A percentile compares a stretch with the other conserved stretches of the same genome.
phyloP scores from a whole-genome alignment of 345 rosid species.

The Citrus maxima region DNA sequence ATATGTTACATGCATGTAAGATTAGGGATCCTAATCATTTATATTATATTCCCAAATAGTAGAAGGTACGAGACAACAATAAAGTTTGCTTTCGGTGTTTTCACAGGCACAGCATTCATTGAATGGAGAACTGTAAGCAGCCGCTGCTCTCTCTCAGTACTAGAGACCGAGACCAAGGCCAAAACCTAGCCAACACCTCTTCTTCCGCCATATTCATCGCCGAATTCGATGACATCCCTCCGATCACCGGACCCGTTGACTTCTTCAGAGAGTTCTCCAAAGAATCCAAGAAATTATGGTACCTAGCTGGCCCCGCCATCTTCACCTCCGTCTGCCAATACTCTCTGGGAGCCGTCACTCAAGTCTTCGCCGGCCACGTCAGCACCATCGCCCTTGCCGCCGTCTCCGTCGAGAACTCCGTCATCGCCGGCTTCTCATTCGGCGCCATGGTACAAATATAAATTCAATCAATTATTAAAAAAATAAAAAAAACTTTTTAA shows the following conservation, averaged over 20 bases:
- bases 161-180: constrained; percentile 10
- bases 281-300: constrained; percentile 77
- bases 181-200: constrained; percentile 9
- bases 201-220: constrained; percentile 37
- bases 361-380: constrained; percentile 73
- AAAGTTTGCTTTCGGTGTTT: background rate
- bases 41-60: background rate
- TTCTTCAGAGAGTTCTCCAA: constrained; percentile 50
- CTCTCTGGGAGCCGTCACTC: constrained; percentile 92
- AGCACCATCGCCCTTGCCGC: constrained; percentile 77
- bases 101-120: background rate
- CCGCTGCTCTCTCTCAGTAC: constrained; percentile 31
- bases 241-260: constrained; percentile 39
- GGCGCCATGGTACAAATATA: constrained; percentile 58
- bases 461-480: too few species aligned
- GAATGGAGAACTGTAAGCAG: constrained; percentile 33
- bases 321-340: constrained; percentile 81
- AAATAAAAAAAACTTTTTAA: background rate
- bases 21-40: too few species aligned
- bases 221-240: constrained; percentile 56
- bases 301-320: constrained; percentile 89
- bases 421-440: constrained; percentile 92
- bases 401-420: constrained; percentile 81
- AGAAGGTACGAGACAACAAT: background rate
- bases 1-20: too few species aligned